phyloP scores from a whole-genome alignment of 2,329 filamentous ascomycete species.

The Diaporthe capsici region DNA sequence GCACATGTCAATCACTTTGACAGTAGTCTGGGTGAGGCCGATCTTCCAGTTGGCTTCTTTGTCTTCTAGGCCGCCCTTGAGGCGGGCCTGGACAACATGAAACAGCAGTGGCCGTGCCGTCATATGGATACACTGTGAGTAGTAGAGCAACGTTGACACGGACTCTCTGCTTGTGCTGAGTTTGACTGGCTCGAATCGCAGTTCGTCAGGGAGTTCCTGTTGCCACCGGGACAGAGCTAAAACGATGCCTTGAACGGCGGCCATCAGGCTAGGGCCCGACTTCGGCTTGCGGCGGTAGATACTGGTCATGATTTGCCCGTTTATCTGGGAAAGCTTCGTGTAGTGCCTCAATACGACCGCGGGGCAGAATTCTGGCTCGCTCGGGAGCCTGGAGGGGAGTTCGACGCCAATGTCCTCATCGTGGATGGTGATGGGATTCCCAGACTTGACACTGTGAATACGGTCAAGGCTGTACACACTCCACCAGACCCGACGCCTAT shows the following conservation, averaged over 20 bases:
- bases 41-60: constrained; percentile 60
- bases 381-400: constrained; percentile 52
- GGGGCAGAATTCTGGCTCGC: constrained; percentile 58
- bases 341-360: constrained; percentile 65
- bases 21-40: constrained; percentile 62
- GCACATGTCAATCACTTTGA: constrained; percentile 66
- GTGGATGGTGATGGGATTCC: constrained; percentile 67
- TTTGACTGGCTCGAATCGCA: constrained; percentile 63
- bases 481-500: constrained; percentile 68
- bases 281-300: constrained; percentile 62
- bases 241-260: constrained; percentile 65
- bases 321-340: constrained; percentile 65
- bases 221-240: constrained; percentile 65
- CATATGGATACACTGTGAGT: constrained; percentile 72
- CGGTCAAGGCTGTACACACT: constrained; percentile 69
- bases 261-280: constrained; percentile 62
- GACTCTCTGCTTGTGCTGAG: constrained; percentile 63
- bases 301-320: constrained; percentile 61
- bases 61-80: constrained; percentile 53
- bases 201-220: constrained; percentile 59
- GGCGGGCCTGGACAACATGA: constrained; percentile 64
- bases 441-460: constrained; percentile 67
- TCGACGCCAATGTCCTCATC: constrained; percentile 66
- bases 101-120: constrained; percentile 67
- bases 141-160: constrained; percentile 67